phyloP scores from a whole-genome alignment of 257 asterid species.

The Fraxinus excelsior region DNA sequence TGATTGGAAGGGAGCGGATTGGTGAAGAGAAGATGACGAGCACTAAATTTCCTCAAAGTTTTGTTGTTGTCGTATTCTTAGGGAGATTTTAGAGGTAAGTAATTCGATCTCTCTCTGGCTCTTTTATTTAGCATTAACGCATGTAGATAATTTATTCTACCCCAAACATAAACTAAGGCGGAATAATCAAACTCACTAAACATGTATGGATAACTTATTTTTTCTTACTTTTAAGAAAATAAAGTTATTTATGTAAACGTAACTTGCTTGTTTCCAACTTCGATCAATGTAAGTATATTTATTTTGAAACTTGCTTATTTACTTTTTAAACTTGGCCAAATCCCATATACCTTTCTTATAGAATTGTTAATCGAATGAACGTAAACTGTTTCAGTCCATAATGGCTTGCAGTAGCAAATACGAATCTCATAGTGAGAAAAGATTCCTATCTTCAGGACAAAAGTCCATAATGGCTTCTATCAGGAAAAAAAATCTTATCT shows the following conservation, averaged over 20 bases:
- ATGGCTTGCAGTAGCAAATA: constrained; percentile 38
- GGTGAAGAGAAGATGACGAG: constrained; percentile 16
- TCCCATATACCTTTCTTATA: not conserved
- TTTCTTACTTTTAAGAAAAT: no score
- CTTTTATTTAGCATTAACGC: not conserved
- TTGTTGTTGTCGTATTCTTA: constrained; percentile 7
- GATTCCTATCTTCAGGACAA: constrained; percentile 29
- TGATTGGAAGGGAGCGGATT: constrained; percentile 21
- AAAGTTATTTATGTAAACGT: no score
- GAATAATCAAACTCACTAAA: not conserved
- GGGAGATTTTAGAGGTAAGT: constrained; percentile 24
- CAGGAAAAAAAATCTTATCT: constrained; percentile 16
- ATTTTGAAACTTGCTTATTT: not conserved
- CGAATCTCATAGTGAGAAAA: constrained; percentile 32
- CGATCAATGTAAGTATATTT: constrained; percentile 12
- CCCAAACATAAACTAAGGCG: not conserved
- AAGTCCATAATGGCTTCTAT: constrained; percentile 36
- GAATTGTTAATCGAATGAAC: constrained; percentile 26
- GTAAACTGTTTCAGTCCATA: constrained; percentile 37
- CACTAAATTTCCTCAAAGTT: constrained; percentile 15
- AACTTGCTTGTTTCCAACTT: no score
- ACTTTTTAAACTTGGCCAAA: no score
- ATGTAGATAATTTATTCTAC: not conserved
- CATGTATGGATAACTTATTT: no score
- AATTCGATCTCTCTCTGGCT: not conserved